Conservation (phyloP, 495 filamentous ascomycete genomes). For the Pyrenopolyporus hunteri region DNA sequence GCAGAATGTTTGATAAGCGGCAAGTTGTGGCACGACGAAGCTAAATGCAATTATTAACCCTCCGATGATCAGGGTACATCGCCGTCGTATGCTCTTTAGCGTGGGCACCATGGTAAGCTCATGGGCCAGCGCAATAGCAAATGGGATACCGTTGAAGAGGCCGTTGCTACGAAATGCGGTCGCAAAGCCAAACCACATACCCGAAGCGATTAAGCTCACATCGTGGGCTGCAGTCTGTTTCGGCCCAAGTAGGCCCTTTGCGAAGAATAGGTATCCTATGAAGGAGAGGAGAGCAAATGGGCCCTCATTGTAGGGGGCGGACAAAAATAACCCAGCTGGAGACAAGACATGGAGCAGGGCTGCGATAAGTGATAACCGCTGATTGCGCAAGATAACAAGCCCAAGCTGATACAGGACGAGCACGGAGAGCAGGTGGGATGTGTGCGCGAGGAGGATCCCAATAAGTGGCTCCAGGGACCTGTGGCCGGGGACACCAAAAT, state of each 20-base stretch:
- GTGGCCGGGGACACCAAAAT: constrained; percentile 16
- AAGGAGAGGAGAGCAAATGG: constrained; percentile 81
- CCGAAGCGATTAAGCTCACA: constrained; percentile 61
- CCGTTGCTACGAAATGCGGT: constrained; percentile 86
- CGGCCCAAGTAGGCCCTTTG: constrained; percentile 54
- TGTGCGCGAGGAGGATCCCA: constrained; percentile 69
- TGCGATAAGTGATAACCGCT: constrained; percentile 66
- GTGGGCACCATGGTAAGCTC: constrained; percentile 58
- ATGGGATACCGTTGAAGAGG: constrained; percentile 74
- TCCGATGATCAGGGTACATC: constrained; percentile 63
- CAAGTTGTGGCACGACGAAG: constrained; percentile 70
- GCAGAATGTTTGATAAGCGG: constrained; percentile 81
- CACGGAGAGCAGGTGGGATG: constrained; percentile 76
- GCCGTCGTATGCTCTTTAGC: constrained; percentile 49
- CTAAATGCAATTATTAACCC: constrained; percentile 71
- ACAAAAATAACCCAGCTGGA: constrained; percentile 89
- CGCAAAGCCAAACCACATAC: constrained; percentile 73
- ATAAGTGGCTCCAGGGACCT: constrained; percentile 49
- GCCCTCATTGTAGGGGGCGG: constrained; percentile 84
- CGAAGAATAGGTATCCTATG: constrained; percentile 71
- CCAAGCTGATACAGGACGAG: constrained; percentile 71
- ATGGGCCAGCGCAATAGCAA: constrained; percentile 48
- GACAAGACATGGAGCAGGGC: constrained; percentile 79
- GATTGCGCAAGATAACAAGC: constrained; percentile 49
- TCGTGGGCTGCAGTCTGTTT: constrained; percentile 34